These are phyloP conservation scores for Alternaria triticimaculans DNA, from an alignment of 2,329 filamentous ascomycete genomes.

Conservation along the genomic window DNA sequence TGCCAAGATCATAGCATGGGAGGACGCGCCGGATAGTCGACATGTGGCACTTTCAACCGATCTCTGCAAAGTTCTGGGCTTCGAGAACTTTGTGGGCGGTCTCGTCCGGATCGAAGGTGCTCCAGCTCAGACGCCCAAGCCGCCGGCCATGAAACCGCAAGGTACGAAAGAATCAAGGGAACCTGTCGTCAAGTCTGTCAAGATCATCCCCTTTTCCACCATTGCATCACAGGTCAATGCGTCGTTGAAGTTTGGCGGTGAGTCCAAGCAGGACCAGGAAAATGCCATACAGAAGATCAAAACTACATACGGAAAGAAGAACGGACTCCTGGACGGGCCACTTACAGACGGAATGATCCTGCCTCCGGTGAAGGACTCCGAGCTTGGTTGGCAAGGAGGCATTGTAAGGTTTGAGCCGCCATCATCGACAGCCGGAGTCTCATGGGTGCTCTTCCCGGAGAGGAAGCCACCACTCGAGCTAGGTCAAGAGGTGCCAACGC, in stretches of 20 bases:
- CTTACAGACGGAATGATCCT: slow-evolving; percentile 88
- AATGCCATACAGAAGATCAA: slow-evolving; percentile 75
- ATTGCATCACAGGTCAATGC: slow-evolving; percentile 63
- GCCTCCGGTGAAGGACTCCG: slow-evolving; percentile 63
- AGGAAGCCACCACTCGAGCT: slow-evolving; percentile 76
- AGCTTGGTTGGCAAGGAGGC: slow-evolving; percentile 77
- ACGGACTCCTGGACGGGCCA: slow-evolving; percentile 78
- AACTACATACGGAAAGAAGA: slow-evolving; percentile 70
- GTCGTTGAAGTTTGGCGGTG: slow-evolving; percentile 84
- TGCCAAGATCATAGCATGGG: slow-evolving; percentile 78
- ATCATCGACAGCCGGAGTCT: slow-evolving; percentile 30
- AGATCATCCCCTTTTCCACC: slow-evolving; percentile 79
- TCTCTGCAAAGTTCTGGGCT: slow-evolving; percentile 76
- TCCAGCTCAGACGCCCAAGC: slow-evolving; percentile 71
- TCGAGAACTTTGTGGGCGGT: slow-evolving; percentile 78
- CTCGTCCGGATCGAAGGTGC: slow-evolving; percentile 88
- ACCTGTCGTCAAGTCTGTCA: slow-evolving; percentile 68
- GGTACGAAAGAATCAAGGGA: slow-evolving; percentile 51
- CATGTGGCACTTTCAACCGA: slow-evolving; percentile 79
- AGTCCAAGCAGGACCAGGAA: slow-evolving; percentile 82
- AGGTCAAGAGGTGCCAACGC: slow-evolving; percentile 73
- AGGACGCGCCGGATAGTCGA: slow-evolving; percentile 82
- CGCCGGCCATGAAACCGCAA: slow-evolving; percentile 54
- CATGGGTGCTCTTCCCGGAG: slow-evolving; percentile 82
- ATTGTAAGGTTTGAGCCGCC: slow-evolving; percentile 78